Conservation (phyloP, 352 stramenopile genomes). For the Globisporangium perplexum region DNA sequence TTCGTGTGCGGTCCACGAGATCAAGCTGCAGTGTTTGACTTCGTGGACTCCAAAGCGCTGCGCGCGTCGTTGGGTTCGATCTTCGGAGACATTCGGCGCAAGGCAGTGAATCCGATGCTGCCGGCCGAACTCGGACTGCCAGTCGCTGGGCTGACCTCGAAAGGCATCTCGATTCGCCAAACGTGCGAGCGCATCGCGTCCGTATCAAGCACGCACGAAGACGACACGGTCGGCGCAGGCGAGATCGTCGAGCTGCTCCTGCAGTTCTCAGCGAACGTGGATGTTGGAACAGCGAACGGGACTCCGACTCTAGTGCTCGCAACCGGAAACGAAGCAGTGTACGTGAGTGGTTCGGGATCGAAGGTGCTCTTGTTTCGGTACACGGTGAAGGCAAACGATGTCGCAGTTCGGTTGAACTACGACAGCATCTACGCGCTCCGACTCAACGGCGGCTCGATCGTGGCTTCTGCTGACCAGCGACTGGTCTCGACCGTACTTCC, state of each 20-base stretch:
- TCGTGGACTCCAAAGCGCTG: slow-evolving; percentile 25
- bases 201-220: slow-evolving; percentile 42
- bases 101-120: slow-evolving; percentile 26
- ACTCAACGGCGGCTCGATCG: slow-evolving; percentile 38
- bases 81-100: slow-evolving; percentile 44
- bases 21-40: slow-evolving; percentile 36
- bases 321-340: slow-evolving; percentile 33
- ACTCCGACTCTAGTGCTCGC: slow-evolving; percentile 31
- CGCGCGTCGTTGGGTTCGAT: slow-evolving; percentile 31
- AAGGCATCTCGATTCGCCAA: slow-evolving; percentile 56
- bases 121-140: slow-evolving; percentile 39
- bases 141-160: slow-evolving; percentile 28
- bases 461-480: slow-evolving; percentile 8
- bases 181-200: slow-evolving; percentile 22
- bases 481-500: slow-evolving; percentile 38
- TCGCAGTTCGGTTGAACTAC: slow-evolving; percentile 24
- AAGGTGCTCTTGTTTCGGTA: slow-evolving; percentile 44
- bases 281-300: slow-evolving; percentile 29
- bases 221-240: slow-evolving; percentile 41
- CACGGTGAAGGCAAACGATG: slow-evolving; percentile 35
- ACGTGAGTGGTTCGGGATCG: slow-evolving; percentile 35
- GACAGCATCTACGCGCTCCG: slow-evolving; percentile 33
- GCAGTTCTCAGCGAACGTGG: slow-evolving; percentile 36
- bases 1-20: slow-evolving; percentile 34
- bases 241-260: slow-evolving; percentile 60